Evolutionary conservation across 2,329 filamentous ascomycete genomes (phyloP).

Genomic region (Nemania bipapillata): DNA sequence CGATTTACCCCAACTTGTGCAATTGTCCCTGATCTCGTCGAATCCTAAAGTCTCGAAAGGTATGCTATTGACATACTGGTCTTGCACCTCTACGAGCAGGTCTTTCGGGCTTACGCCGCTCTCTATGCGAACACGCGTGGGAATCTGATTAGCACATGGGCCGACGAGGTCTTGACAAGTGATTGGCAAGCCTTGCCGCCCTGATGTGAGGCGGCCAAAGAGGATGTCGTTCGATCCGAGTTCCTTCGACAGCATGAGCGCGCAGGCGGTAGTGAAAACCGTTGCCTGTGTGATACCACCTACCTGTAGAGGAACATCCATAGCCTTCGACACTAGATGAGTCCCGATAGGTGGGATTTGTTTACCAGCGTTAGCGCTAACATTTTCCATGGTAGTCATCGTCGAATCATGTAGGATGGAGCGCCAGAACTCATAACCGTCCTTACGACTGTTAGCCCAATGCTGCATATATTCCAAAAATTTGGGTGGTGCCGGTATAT

Average conservation of each 20-base stretch:
- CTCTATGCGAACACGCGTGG: conserved; percentile 25
- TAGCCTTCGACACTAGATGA: conserved; percentile 9
- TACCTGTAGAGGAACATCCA: conserved; percentile 11
- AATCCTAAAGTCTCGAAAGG: conserved; percentile 33
- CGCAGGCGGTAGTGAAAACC: conserved; percentile 25
- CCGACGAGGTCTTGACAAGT: conserved; percentile 21
- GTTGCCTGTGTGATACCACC: conserved; percentile 29
- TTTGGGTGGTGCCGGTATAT: not conserved
- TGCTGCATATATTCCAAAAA: conserved; percentile 26
- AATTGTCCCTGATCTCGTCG: conserved; percentile 33
- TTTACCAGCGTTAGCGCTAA: conserved; percentile 6
- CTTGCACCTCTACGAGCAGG: conserved; percentile 24
- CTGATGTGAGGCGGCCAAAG: conserved; percentile 26
- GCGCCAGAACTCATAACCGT: conserved; percentile 29
- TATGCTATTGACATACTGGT: conserved; percentile 31
- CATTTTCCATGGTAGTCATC: conserved; percentile 24
- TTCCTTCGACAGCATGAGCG: conserved; percentile 18
- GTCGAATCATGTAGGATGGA: conserved; percentile 24
- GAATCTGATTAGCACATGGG: conserved; percentile 31
- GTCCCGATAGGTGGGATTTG: conserved; percentile 8
- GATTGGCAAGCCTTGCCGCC: conserved; percentile 30
- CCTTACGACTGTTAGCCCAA: conserved; percentile 19
- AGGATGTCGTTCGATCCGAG: conserved; percentile 19
- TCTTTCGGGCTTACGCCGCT: conserved; percentile 6
- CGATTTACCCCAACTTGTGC: conserved; percentile 24